Conservation (phyloP, 1,284 basidiomycete genomes). For the Sphaerobolus stellatus region DNA sequence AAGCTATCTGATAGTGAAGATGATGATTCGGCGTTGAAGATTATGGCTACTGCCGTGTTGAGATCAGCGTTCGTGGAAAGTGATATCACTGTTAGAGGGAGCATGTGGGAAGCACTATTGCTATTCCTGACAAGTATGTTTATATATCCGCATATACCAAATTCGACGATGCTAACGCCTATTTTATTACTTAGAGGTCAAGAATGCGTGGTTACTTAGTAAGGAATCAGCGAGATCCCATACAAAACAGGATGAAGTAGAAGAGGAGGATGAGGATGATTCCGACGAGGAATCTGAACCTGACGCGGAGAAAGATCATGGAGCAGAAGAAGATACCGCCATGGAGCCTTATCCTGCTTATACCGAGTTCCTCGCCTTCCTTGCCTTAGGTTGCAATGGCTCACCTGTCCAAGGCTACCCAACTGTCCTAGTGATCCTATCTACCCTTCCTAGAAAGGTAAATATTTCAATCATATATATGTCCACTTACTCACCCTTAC, state of each 20-base stretch:
- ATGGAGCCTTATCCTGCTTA: too few species aligned
- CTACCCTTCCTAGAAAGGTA: constrained; percentile 70
- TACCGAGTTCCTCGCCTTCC: constrained; percentile 70
- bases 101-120: constrained; percentile 71
- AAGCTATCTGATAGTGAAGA: constrained; percentile 27
- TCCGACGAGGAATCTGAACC: constrained; percentile 8
- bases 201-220: constrained; percentile 5
- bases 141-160: constrained; percentile 1
- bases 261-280: constrained; percentile 38
- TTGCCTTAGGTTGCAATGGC: constrained; percentile 72
- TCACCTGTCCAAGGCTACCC: constrained; percentile 78
- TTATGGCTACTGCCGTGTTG: constrained; percentile 60
- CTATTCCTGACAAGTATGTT: constrained; percentile 67
- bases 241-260: constrained; percentile 25
- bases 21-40: constrained; percentile 36
- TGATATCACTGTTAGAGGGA: constrained; percentile 62
- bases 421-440: constrained; percentile 71
- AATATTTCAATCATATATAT: constrained; percentile 24
- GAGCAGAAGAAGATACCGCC: constrained; percentile 9
- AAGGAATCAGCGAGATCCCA: not conserved
- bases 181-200: not conserved
- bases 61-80: constrained; percentile 77
- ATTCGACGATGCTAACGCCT: constrained; percentile 5
- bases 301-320: constrained; percentile 3
- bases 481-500: not conserved